Evolutionary conservation across 1,284 basidiomycete species (phyloP), one percentile per base, ranked within the genome.

Genomic region (Peniophora sp.): DNA sequence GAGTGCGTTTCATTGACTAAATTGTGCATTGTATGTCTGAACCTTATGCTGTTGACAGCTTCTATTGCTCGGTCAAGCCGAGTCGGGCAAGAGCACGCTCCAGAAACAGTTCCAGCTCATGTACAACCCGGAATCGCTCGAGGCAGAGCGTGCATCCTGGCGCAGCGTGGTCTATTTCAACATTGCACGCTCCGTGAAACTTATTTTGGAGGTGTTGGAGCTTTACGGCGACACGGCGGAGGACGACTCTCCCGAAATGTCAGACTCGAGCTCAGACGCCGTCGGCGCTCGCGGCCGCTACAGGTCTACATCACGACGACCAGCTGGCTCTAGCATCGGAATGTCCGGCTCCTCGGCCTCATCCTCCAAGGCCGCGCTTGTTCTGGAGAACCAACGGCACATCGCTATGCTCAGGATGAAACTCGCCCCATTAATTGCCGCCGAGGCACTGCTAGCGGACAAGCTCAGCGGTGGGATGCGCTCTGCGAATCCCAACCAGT

Each of bases 31-130:
- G 18, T 37, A 47, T 36, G 22, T 35, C 22, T 70, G 62, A 62
- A 58, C 68, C 54, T 34, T 50, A 36, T 11, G 48, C 27, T 42
- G 32, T 34, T 46, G 48, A 54, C 57, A 90, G 86, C 69, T 90
- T 41, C 70, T 90, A 17, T 75, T 90, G 48, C 78, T 90, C 44
- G 87, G 87, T 37, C 87, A 90, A 60, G 87, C 88, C 44, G 87
- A 90, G 70, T 88, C 85, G 24, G 88, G 87, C 57, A 90, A 89
- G 64, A 87, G 83, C 17, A 89, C 86, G 1, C 73, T 90, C 27
- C 85, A 88, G 64, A 89, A 90, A 62, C 87, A 91, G 63, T 91
- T 91, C 60, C 88, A 91, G 66, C 78, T 91, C 55, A 85, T 91
- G 76, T 89, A 90, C 67, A 84, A 79, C 56, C 88, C 88, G 1